A percentile compares a stretch with the other conserved stretches of the same genome.
These are phyloP conservation scores for Otatea glauca DNA, from an alignment of 176 grass and related monocot species.

Conservation along the genomic window DNA sequence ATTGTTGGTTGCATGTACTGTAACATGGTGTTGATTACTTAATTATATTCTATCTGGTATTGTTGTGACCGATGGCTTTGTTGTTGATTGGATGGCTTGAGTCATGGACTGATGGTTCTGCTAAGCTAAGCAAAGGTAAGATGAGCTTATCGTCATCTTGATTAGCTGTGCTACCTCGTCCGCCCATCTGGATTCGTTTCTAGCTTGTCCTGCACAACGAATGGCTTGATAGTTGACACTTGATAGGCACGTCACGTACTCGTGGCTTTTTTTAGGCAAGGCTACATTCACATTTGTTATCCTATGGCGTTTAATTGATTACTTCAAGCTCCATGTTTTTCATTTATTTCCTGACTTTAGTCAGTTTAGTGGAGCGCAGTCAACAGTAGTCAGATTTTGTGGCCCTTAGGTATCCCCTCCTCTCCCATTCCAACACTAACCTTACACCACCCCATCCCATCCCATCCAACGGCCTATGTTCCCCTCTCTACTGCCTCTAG, in stretches of 20 bases:
- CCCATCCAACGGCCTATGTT: no score
- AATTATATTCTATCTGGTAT: neutral
- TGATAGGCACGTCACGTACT: neutral
- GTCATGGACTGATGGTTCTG: no score
- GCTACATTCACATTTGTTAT: neutral
- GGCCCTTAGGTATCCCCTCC: no score
- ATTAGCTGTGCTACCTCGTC: conserved; percentile 4
- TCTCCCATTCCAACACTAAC: no score
- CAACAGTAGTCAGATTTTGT: no score
- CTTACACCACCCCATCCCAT: no score
- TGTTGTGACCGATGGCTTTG: neutral
- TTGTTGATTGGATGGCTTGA: neutral
- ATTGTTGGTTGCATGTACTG: neutral
- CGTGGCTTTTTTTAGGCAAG: neutral
- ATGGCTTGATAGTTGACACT: neutral
- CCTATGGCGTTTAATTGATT: no score
- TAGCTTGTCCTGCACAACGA: neutral
- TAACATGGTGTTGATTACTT: neutral
- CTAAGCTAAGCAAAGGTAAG: no score
- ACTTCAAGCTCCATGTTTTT: no score
- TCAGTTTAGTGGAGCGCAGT: no score
- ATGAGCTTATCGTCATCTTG: neutral
- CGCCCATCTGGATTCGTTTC: neutral
- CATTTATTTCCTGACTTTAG: no score
- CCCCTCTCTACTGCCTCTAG: neutral